Percentiles rank a stretch among this genome's conserved stretches.
These are phyloP conservation scores for Eucalyptus caleyi DNA, from an alignment of 345 rosid genomes.

Conservation along the genomic window DNA sequence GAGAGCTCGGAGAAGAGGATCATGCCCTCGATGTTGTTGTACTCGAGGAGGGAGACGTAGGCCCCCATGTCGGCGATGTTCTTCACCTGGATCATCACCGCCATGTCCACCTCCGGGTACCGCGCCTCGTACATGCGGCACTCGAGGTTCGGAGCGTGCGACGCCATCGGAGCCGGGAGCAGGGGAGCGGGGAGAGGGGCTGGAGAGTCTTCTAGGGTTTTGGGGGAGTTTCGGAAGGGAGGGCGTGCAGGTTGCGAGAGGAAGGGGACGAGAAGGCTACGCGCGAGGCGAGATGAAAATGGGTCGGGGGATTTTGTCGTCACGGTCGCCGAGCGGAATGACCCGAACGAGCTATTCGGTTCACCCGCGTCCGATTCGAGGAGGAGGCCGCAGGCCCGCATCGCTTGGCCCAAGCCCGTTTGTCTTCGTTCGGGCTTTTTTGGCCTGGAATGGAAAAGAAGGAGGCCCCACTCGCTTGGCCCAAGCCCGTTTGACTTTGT, in stretches of 20 bases:
- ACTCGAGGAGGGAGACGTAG: conserved; percentile 84
- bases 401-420: not conserved
- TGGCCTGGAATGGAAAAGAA: not conserved
- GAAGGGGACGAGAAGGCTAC: not conserved
- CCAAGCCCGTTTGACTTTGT: not conserved
- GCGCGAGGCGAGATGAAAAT: not conserved
- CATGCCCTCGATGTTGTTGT: conserved; percentile 98
- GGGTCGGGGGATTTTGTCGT: not conserved
- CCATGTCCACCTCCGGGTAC: conserved; percentile 97
- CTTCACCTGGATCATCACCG: conserved; percentile 98
- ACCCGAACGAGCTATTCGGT: not conserved
- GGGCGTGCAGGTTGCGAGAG: not conserved
- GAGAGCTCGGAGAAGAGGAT: conserved; percentile 98
- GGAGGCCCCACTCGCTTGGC: not conserved
- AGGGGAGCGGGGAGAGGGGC: not conserved
- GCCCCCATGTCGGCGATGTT: conserved; percentile 98
- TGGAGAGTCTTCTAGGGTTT: not conserved
- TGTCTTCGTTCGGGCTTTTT: not conserved
- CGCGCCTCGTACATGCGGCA: conserved; percentile 92
- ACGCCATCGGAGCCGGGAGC: conserved; percentile 22
- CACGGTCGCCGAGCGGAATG: too few species aligned
- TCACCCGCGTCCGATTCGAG: not conserved
- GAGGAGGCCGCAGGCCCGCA: not conserved
- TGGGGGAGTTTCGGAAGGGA: not conserved
- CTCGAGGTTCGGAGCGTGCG: conserved; percentile 62